Evolutionary conservation across 169 alveolate species (phyloP).

Genomic region (Babesia gibsoni): DNA sequence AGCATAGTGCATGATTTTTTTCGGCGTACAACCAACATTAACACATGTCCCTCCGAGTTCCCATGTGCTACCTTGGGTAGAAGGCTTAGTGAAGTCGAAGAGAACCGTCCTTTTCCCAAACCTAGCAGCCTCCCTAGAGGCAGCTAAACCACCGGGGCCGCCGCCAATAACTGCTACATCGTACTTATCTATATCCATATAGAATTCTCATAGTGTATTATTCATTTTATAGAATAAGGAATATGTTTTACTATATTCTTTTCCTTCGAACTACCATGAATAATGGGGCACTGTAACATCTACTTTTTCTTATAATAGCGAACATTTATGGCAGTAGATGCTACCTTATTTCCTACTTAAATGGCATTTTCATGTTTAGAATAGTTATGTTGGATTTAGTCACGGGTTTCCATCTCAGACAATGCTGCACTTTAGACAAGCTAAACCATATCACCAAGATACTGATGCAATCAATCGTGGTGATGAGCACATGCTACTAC

Average conservation of each 20-base stretch:
- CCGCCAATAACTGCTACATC: constrained; percentile 89
- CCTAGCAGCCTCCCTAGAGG: constrained; percentile 94
- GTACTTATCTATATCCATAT: constrained; percentile 38
- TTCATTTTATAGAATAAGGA: too few relatives aligned
- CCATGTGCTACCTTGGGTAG: constrained; percentile 95
- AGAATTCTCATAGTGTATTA: too few relatives aligned
- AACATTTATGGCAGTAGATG: too few relatives aligned
- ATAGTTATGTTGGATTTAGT: too few relatives aligned
- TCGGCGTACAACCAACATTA: constrained; percentile 99
- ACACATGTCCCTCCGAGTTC: constrained; percentile 98
- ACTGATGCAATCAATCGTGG: constrained; percentile 33
- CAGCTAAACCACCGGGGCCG: constrained; percentile 91
- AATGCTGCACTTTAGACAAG: neutral
- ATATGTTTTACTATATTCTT: too few relatives aligned
- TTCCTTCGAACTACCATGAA: too few relatives aligned
- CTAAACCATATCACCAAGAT: constrained; percentile 1
- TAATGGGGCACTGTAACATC: too few relatives aligned
- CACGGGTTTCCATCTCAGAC: too few relatives aligned
- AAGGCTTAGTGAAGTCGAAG: constrained; percentile 94
- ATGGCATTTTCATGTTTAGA: too few relatives aligned
- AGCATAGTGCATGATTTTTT: constrained; percentile 96
- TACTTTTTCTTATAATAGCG: too few relatives aligned
- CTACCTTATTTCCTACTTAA: too few relatives aligned
- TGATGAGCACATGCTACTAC: neutral
- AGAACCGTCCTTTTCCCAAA: constrained; percentile 90